Base-by-base conservation (phyloP, 768 basidiomycete species). In the Pisolithus orientalis region DNA sequence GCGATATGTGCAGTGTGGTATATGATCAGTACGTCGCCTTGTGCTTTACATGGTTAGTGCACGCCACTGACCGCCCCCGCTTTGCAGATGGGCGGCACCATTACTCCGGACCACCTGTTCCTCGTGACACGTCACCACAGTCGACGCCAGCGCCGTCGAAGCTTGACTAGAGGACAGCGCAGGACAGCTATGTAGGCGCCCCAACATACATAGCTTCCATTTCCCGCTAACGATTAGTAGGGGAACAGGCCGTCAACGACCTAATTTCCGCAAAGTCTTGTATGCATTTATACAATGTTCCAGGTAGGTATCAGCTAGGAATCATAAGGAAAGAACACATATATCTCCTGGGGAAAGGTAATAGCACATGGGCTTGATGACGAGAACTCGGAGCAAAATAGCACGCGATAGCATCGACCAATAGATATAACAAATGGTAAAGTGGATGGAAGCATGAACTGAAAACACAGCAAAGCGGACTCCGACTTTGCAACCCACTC, bases 1-100 rank as follows among this genome's bases (percentile, higher is more conserved):
- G 53, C 68, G 14, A 74, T 85, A 31, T 83, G 82, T 48, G 78
- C 74, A 0, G 66, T 73, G 25, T 86, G 83, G 84, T 86, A 85
- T 57, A 44, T 75, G 29, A 74, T 81, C 53, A 73, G 80, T 82
- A 54, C 39, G 79, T 75, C 10, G 4, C 29, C 31, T 24, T 13
- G 31, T 34, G 11, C 34, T 29, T 25, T 45, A 32, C 21, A 45
- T 44, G 17, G 27, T 24, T 5, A 17, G 38, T 39, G 39, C 2
- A 4, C 17, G 27, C 17, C 37, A 7, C n/a, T 51, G 14, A 25
- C 14, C 29, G 27, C 4, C n/a, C 21, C 37, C 5, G 27, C 40
- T 46, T 16, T 47, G 34, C 34, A 79, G 77, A 69, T 46, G 78
- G 78, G 8, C 68, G 72, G 0, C 64, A 64, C 45, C 70, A 75